Base-by-base conservation (phyloP, 225 moss, liverwort and hornwort genomes). In the Straminergon stramineum region DNA sequence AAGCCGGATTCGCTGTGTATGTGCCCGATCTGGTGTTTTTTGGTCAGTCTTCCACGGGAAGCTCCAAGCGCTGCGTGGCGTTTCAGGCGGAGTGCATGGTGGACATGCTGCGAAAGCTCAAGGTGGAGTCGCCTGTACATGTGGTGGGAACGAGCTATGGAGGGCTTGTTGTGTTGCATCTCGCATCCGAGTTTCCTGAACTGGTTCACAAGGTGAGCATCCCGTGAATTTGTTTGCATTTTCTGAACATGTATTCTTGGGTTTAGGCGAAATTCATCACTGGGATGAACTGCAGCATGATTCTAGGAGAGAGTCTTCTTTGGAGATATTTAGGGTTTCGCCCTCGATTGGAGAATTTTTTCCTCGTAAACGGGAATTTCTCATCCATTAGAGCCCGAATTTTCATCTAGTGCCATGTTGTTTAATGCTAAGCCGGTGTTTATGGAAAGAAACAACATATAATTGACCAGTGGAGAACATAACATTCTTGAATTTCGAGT, bases 71-170 rank as follows among this genome's bases (percentile, higher is more conserved):
- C 17, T 92, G 94, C 12, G 91, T 89, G 85, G 82, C 80, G 5
- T 97, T 96, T 86, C 96, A 97, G 83, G 96, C 92, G 22, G 95
- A 96, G 81, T 92, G 95, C 81, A 45, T 96, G 22, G 90, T 81
- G 67, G 78, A 85, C 58, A 87, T 90, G 88, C 75, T 97, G 87
- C 66, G 61, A 15, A 27, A 82, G 13, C 84, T 96, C n/a, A 93
- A 94, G 7, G 85, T 96, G 63, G n/a, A 61, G 24, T 90, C 80
- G 19, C 37, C 55, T 17, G 90, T 94, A 51, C 65, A 77, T 84
- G 84, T 94, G 43, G 91, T 93, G 62, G 97, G 96, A 10, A 96
- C 91, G 41, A 97, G 96, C 89, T 97, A 96, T 83, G 97, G 96
- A 17, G 96, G 96, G 24, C 83, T 94, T 15, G 79, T 97, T 57